Conservation (phyloP, 23 red algal species). For the Gracilaria vermiculophylla region DNA sequence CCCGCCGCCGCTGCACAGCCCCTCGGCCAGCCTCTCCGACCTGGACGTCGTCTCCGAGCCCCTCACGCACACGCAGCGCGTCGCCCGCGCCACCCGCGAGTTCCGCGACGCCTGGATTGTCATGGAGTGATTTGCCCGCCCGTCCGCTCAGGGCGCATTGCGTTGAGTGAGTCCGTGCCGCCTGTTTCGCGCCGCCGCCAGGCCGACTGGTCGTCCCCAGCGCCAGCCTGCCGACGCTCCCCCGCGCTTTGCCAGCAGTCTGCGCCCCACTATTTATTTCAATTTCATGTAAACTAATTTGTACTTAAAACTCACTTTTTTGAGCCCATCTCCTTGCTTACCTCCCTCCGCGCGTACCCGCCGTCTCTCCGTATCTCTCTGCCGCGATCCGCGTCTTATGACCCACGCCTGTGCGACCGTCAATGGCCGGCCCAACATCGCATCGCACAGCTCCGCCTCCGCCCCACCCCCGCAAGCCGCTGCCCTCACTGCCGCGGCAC, state of each 20-base stretch:
- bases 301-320: background rate
- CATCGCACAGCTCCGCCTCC: too few species aligned
- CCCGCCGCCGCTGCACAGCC: background rate
- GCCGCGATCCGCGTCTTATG: too few species aligned
- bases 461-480: background rate
- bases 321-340: background rate
- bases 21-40: background rate
- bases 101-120: constrained; percentile 57
- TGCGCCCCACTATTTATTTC: background rate
- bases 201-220: too few species aligned
- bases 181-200: too few species aligned
- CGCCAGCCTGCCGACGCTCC: too few species aligned
- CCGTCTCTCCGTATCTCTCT: too few species aligned
- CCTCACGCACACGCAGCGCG: constrained; percentile 22
- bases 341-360: too few species aligned
- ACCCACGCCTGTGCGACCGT: too few species aligned
- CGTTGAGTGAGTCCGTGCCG: background rate
- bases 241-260: background rate
- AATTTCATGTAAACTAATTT: constrained; percentile 9
- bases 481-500: constrained; percentile 17
- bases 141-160: too few species aligned
- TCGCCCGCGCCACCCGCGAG: constrained; percentile 37
- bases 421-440: too few species aligned
- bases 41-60: background rate
- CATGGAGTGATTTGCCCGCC: constrained; percentile 26